phyloP scores from a whole-genome alignment of 768 basidiomycete species.

The Phylloporus sp. region DNA sequence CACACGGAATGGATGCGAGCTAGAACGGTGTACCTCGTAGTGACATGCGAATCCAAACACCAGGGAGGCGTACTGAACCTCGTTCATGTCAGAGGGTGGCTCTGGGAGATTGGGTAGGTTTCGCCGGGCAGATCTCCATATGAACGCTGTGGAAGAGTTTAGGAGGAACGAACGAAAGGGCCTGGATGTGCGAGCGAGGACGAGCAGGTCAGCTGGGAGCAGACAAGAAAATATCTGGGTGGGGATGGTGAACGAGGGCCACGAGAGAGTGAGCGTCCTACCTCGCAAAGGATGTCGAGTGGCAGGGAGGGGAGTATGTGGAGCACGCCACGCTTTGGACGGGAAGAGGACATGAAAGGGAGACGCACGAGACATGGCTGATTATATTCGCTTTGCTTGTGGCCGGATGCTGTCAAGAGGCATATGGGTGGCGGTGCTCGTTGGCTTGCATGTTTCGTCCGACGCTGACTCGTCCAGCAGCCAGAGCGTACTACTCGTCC shows the following conservation, averaged over 20 bases:
- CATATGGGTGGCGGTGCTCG: not conserved
- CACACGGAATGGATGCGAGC: not conserved
- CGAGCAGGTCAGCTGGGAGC: conserved; percentile 42
- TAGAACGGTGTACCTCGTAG: conserved; percentile 18
- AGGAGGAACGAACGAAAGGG: conserved; percentile 39
- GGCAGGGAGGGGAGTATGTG: conserved; percentile 33
- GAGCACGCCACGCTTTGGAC: conserved; percentile 18
- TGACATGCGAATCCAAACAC: conserved; percentile 45
- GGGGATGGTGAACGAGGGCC: not conserved
- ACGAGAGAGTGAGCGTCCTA: not conserved
- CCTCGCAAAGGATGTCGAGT: conserved; percentile 29
- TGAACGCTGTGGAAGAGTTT: conserved; percentile 23
- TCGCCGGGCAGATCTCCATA: conserved; percentile 32
- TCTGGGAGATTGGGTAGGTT: conserved; percentile 40
- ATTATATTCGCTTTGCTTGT: not conserved
- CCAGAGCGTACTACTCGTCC: conserved; percentile 70
- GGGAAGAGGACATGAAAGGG: too few relatives aligned
- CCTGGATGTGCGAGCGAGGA: conserved; percentile 40
- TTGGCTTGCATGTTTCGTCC: conserved; percentile 32
- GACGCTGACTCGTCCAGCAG: conserved; percentile 41
- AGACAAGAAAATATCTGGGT: conserved; percentile 41
- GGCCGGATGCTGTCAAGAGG: not conserved
- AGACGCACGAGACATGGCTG: too few relatives aligned
- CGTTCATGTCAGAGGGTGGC: conserved; percentile 42
- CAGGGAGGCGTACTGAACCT: conserved; percentile 48